Base-by-base conservation (phyloP, 2,329 filamentous ascomycete species). In the Cordyceps farinosa region DNA sequence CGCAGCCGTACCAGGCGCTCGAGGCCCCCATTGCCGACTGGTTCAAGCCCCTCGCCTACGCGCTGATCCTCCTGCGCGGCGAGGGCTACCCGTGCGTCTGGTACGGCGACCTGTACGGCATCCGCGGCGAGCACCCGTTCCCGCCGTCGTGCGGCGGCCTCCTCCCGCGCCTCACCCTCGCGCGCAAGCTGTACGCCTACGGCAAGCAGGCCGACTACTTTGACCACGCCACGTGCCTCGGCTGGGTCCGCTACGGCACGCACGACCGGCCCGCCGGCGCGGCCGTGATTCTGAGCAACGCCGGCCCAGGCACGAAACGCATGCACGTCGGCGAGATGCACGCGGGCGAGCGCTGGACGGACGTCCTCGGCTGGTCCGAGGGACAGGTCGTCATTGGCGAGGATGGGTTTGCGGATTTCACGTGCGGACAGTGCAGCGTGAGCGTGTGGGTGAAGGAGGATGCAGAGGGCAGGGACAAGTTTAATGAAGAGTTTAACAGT, bases 1-100 rank as follows among this genome's bases (percentile, higher is more conserved):
- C 88, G 0, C 76, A 78, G 64, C 76, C 75, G 0, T 73, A 73
- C 66, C 76, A 78, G 58, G 73, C 75, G 3, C 71, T 78, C 10
- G 66, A 84, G 68, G 84, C 86, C 0, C 83, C 83, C 1, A 84
- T 92, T 47, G 81, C 85, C 62, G 78, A 80, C 32, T 87, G 84
- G 76, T 90, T 92, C 78, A 90, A 90, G 73, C 83, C 87, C 0
- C 79, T 91, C 17, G 90, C 88, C 13, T 91, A 92, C 72, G 78
- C 87, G 0, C 80, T 92, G 51, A 90, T 91, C 62, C 82, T 92
- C 1, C 83, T 92, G 32, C 82, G 87, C 34, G 71, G 78, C 51
- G 76, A 83, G 27, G 87, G 87, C 29, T 84, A 86, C 64, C 88
- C 89, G 0, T 90, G 86, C 68, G 76, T 90, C 40, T 91, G 89